Conservation (phyloP, 1,284 basidiomycete genomes). For the Schizophyllum commune region DNA sequence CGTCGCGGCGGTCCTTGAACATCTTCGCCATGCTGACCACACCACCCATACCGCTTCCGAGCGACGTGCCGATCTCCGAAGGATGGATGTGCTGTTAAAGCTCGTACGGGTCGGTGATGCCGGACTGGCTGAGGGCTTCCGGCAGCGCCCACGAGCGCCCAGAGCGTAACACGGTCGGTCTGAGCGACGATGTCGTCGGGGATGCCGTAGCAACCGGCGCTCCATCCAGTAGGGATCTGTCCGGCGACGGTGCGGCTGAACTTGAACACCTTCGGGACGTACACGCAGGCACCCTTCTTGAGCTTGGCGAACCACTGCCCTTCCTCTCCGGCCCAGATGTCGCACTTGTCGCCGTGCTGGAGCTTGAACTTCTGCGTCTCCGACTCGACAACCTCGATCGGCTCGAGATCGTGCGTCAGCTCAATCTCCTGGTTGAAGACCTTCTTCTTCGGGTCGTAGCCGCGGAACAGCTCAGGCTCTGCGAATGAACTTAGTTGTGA, state of each 20-base stretch:
- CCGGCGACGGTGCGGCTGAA: conserved; percentile 95
- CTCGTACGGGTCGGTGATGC: conserved; percentile 96
- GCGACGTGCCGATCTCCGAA: conserved; percentile 86
- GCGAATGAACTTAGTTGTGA: conserved; percentile 13
- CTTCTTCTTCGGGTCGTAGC: conserved; percentile 97
- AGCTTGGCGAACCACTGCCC: conserved; percentile 97
- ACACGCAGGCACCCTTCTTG: conserved; percentile 95
- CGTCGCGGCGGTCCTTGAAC: conserved; percentile 98
- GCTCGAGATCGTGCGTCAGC: conserved; percentile 93
- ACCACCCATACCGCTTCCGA: conserved; percentile 98
- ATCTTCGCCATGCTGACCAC: conserved; percentile 84
- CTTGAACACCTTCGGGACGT: conserved; percentile 91
- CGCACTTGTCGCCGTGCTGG: conserved; percentile 95
- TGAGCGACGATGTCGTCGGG: conserved; percentile 97
- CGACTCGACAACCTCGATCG: conserved; percentile 85
- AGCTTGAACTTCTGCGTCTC: conserved; percentile 96
- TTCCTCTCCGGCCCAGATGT: conserved; percentile 85
- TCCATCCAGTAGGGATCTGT: conserved; percentile 96
- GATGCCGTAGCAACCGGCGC: conserved; percentile 93
- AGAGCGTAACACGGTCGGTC: conserved; percentile 90
- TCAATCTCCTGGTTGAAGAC: conserved; percentile 96
- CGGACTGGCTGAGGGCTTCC: conserved; percentile 96
- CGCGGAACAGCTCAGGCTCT: conserved; percentile 97
- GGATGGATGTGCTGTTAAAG: conserved; percentile 96
- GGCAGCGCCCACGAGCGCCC: conserved; percentile 92